phyloP scores from a whole-genome alignment of 768 basidiomycete species.

The Hypholoma sublateritium region DNA sequence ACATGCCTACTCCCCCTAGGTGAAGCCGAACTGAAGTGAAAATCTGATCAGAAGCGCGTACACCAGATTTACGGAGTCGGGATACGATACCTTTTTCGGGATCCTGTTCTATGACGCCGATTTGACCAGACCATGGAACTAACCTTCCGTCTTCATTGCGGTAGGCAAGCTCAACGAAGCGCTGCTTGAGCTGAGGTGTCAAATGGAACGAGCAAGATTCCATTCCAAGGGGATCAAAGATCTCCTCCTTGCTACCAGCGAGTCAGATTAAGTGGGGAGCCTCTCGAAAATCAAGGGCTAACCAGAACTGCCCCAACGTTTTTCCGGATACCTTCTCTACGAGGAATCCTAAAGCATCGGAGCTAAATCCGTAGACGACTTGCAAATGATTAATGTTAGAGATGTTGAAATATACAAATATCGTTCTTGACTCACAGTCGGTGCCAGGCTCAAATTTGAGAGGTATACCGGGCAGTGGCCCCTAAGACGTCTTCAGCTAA shows the following conservation, averaged over 20 bases:
- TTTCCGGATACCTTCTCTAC: conserved; percentile 28
- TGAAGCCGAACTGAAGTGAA: conserved; percentile 19
- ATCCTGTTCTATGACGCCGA: conserved; percentile 28
- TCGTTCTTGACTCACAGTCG: conserved; percentile 19
- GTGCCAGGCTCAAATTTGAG: conserved; percentile 34
- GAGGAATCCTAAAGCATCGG: conserved; percentile 30
- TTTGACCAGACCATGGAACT: conserved; percentile 19
- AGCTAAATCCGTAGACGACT: conserved; percentile 34
- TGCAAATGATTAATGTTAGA: background rate
- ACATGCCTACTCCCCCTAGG: conserved; percentile 29
- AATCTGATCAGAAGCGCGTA: background rate
- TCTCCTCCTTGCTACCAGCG: conserved; percentile 25
- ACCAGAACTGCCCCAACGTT: conserved; percentile 31
- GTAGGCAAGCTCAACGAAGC: conserved; percentile 21
- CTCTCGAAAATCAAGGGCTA: conserved; percentile 1
- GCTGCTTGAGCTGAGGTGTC: conserved; percentile 24
- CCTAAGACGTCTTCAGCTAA: conserved; percentile 9
- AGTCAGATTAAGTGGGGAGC: background rate
- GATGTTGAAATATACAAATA: background rate
- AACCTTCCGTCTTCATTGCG: conserved; percentile 22
- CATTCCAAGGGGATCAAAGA: conserved; percentile 31
- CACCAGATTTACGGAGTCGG: background rate
- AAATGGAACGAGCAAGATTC: conserved; percentile 27
- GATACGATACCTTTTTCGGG: conserved; percentile 19
- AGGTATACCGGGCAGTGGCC: conserved; percentile 23